Percentiles rank a stretch among this genome's conserved stretches.
Evolutionary conservation across 2,329 filamentous ascomycete genomes (phyloP).

Genomic region (Botrytis hyacinthi): DNA sequence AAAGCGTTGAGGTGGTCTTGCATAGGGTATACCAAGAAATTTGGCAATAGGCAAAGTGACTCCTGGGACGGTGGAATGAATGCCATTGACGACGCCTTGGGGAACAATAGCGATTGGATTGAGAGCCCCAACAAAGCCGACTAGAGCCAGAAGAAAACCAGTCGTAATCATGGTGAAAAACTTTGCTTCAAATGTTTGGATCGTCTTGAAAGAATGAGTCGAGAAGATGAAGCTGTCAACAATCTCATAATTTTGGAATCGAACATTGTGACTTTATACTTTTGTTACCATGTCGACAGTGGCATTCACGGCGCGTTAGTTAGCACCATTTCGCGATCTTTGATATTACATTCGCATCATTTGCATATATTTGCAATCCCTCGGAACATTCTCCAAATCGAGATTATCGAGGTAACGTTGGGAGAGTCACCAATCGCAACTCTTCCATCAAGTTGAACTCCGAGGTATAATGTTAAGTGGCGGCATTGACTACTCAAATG

Average conservation of each 20-base stretch:
- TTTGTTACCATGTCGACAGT: neutral
- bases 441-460: neutral
- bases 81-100: neutral
- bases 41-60: constrained; percentile 35
- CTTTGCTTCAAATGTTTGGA: neutral
- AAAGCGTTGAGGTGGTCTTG: constrained; percentile 66
- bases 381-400: neutral
- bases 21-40: constrained; percentile 71
- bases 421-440: neutral
- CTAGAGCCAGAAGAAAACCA: neutral
- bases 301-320: neutral
- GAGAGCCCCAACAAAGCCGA: neutral
- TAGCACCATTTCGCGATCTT: neutral
- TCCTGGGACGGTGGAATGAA: neutral
- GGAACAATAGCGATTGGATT: neutral
- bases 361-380: neutral
- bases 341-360: neutral
- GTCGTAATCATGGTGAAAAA: neutral
- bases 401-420: neutral
- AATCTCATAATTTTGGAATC: neutral
- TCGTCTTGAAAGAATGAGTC: neutral
- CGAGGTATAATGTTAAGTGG: neutral
- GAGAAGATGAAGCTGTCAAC: neutral
- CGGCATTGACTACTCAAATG: neutral
- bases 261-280: neutral